Evolutionary conservation across 306 rosid genomes (phyloP), one percentile per base, ranked within the genome.

Genomic region (Cercis canadensis): DNA sequence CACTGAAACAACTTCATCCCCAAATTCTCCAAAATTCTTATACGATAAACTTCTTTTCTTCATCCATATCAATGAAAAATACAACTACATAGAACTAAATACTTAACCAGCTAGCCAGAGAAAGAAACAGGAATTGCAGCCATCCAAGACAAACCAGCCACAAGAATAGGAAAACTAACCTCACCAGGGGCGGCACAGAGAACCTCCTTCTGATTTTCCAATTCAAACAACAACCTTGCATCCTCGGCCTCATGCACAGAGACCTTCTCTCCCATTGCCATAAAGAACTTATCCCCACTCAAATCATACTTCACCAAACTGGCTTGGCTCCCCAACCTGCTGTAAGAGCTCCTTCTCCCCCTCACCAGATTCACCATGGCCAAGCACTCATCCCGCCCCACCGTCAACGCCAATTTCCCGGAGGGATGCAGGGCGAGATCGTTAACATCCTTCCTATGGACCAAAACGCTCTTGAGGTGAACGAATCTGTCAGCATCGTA

Each of bases 401-500:
- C 98, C 2, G 97, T 87, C 65, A 94, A 62, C 0, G 98, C 98
- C 18, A 87, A 61, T 82, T 80, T 80, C 24, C 98, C 98, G 0
- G 98, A 88, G 0, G 92, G 92, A 43, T 94, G 98, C n/a, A 94
- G 50, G 24, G 98, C 68, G 41, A 94, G 78, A 73, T 89, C 98
- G 14, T 90, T 94, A 39, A 94, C 68, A 14, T 59, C 87, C 51
- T 88, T 88, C 55, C 62, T 74, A 65, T 94, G 98, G 10, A 87
- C 87, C 9, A 59, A 46, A 6, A 94, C 50, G 1, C 87, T 75
- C 87, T 84, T 81, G 11, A 94, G 90, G 65, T 85, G 97, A 62
- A 94, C 97, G 41, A 90, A 93, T 11, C 92, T 86, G 10, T 93
- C 98, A 17, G 94, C 93, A 8, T 93, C 97, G 54, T 78, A 90